Conservation (phyloP, 345 rosid genomes). For the Streptanthus diversifolius region DNA sequence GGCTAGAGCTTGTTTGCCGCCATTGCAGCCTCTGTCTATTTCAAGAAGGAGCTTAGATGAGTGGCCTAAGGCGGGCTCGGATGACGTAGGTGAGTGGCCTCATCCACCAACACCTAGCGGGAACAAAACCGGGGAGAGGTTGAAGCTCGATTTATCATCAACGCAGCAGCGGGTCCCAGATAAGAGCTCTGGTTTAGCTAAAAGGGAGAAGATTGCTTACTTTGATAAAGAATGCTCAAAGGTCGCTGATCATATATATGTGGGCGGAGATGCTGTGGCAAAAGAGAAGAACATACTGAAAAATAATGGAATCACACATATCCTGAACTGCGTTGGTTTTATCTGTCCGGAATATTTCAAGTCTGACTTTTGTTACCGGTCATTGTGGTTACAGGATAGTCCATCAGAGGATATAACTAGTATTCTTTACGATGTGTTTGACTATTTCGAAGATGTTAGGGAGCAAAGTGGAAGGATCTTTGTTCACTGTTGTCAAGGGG, state of each 20-base stretch:
- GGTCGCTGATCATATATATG: conserved; percentile 89
- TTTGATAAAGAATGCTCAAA: conserved; percentile 97
- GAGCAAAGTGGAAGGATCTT: conserved; percentile 84
- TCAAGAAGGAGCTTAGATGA: conserved; percentile 92
- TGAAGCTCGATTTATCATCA: conserved; percentile 87
- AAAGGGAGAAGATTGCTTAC: conserved; percentile 90
- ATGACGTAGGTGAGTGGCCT: conserved; percentile 96
- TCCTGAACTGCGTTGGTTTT: conserved; percentile 93
- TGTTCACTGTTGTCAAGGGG: conserved; percentile 99
- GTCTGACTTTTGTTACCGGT: conserved; percentile 82
- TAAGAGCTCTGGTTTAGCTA: conserved; percentile 64
- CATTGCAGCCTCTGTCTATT: conserved; percentile 88
- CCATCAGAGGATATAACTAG: conserved; percentile 99
- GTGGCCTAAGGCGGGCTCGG: conserved; percentile 98
- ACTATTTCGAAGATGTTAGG: conserved; percentile 98
- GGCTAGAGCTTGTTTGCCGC: conserved; percentile 91
- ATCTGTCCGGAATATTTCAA: conserved; percentile 97
- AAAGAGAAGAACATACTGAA: conserved; percentile 72
- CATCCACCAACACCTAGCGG: conserved; percentile 88
- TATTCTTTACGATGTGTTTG: conserved; percentile 94
- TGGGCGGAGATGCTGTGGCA: conserved; percentile 98
- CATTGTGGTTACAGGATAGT: conserved; percentile 97
- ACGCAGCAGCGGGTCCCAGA: conserved; percentile 56
- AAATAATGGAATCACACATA: conserved; percentile 86
- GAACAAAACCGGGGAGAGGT: conserved; percentile 73